Base-by-base conservation (phyloP, 148 eudicot genomes). In the Heliosperma pusillum region DNA sequence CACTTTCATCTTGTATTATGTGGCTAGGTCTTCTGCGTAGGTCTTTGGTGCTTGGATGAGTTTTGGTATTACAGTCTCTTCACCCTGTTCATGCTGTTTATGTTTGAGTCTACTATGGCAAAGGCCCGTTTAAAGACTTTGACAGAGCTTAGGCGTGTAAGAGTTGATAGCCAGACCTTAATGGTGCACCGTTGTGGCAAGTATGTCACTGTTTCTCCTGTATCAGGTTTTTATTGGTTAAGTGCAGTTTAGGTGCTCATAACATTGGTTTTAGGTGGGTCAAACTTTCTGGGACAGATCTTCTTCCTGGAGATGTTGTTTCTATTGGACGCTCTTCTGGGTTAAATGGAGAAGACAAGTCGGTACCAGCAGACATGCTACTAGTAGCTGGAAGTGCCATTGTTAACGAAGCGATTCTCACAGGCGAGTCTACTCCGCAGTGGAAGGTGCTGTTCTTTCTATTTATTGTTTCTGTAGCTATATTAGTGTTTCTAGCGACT, bases 41-140 rank as follows among this genome's bases (percentile, higher is more conserved):
- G 98, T 52, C 87, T 95, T 26, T 95, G 99, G 99, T 95, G 99
- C 80, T 87, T 95, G 84, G 99, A 95, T 81, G 99, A 92, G 56
- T 95, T 74, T 80, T 95, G 99, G 99, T 95, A 95, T 78, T 95
- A 92, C 80, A 95, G 99, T 83, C 81, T 95, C 80, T 95, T 92
- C 86, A 95, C 99, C 44, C 73, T 95, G 50, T 89, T 89, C 74
- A 95, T 95, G 99, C 89, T 95, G 77, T 90, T 95, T 77, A 86
- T 95, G 89, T 95, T 95, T 79, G 99, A 95, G 85, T 95, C 97
- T 67, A 95, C 99, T 61, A 95, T 95, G 99, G 99, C 94, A 67
- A 95, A 95, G 82, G 86, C 88, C 73, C 97, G 99, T 65, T 82
- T 95, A 69, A 95, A 95, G 84, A 95, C 99, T 70, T 84, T 95